Evolutionary conservation across 1,284 basidiomycete genomes (phyloP).

Genomic region (Apiotrichum siamense): DNA sequence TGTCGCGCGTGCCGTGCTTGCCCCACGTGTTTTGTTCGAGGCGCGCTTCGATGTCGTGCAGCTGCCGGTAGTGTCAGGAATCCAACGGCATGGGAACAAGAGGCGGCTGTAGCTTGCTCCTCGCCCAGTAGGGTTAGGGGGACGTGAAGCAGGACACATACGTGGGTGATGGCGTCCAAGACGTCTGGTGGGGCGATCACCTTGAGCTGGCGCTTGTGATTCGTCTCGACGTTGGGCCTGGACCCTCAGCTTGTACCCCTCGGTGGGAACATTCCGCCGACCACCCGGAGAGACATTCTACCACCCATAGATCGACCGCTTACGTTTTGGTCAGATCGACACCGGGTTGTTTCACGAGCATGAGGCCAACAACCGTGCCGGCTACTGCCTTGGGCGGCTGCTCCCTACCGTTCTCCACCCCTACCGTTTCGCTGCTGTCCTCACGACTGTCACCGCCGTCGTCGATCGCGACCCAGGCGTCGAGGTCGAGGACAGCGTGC

Average conservation of each 20-base stretch:
- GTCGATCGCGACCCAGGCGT: neutral
- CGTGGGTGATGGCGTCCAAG: neutral
- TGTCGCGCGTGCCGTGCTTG: neutral
- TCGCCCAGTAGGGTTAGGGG: no score
- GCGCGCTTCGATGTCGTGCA: neutral
- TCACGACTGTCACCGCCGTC: no score
- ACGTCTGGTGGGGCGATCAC: neutral
- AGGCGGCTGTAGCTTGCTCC: no score
- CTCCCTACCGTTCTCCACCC: neutral
- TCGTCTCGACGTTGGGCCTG: neutral
- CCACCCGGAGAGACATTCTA: no score
- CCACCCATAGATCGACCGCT: no score
- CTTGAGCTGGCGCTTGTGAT: neutral
- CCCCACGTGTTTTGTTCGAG: conserved; percentile 1
- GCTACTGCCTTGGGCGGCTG: no score
- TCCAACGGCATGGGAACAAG: no score
- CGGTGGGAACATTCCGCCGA: no score
- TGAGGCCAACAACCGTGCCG: neutral
- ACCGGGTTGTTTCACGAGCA: conserved; percentile 1
- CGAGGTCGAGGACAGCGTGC: conserved; percentile 1
- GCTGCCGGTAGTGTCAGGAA: neutral
- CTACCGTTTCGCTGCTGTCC: no score
- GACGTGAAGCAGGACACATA: neutral
- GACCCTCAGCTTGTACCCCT: neutral
- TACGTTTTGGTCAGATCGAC: neutral